Base-by-base conservation (phyloP, 164 flowering plant genomes). In the Dillenia suffruticosa region DNA sequence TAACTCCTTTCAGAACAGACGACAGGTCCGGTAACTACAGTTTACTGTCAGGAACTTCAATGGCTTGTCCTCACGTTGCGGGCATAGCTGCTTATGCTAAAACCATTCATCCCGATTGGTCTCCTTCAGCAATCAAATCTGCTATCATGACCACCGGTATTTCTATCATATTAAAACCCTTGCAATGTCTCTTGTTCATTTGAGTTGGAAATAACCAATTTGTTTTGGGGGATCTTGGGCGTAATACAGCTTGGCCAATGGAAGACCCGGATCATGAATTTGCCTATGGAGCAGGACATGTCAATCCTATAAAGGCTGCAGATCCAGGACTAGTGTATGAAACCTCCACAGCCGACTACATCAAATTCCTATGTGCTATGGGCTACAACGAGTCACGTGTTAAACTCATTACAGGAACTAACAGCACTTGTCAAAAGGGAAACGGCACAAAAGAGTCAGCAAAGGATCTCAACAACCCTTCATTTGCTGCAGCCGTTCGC, bases 141-240 rank as follows among this genome's bases (percentile, higher is more conserved):
- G 82, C 85, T 49, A 61, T 81, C 12, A 79, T 81, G 83, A 82
- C 81, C 5, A 70, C 85, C 2, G 81, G 81, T 75, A 53, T 53
- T 32, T 4, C 7, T 32, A 32, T 32, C 6, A 32, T 32, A 32
- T 32, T 0, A 32, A 32, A 32, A 32, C 40, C 40, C 7, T 32
- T 32, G 40, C 40, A 32, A 32, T 32, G 40, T 32, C 5, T 32
- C 6, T 32, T 4, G 40, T 32, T 5, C 40, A 4, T 32, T 5
- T 32, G 40, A 32, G 40, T 32, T 4, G 40, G 40, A 0, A 5
- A 32, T 32, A 4, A 32, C 5, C 40, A 4, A 32, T 32, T 32
- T 7, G 0, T 32, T 32, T 32, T 5, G 40, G 40, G 40, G 40
- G 7, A 4, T 32, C 40, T 32, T 32, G 40, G 40, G 40, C 40